These are phyloP conservation scores for Drechslerella coelobrocha DNA, from an alignment of 2,329 filamentous ascomycete genomes.

Conservation along the genomic window DNA sequence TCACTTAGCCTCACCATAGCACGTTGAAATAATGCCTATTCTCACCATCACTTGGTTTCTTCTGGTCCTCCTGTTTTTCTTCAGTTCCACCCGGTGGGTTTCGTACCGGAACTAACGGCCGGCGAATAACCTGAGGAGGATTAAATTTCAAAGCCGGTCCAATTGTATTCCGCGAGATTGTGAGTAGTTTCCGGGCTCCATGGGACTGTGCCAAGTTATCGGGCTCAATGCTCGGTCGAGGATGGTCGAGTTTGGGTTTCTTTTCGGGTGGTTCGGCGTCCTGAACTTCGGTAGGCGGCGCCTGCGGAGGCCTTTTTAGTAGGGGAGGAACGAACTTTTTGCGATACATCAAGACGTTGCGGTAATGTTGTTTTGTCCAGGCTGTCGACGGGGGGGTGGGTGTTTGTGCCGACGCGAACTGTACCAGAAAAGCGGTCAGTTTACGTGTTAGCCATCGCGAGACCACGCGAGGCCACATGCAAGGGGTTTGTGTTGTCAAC, in stretches of 20 bases:
- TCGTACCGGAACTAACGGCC: constrained; percentile 16
- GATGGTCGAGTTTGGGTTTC: constrained; percentile 48
- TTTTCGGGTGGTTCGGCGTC: constrained; percentile 52
- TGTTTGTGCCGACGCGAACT: too few relatives aligned
- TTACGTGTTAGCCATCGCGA: too few relatives aligned
- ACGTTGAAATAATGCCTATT: constrained; percentile 60
- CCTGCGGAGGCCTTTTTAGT: constrained; percentile 49
- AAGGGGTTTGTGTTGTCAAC: too few relatives aligned
- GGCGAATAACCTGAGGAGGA: constrained; percentile 21
- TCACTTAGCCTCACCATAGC: constrained; percentile 58
- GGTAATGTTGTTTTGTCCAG: neutral
- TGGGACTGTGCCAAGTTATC: constrained; percentile 20
- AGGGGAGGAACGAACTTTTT: constrained; percentile 54
- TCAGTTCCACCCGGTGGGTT: constrained; percentile 13
- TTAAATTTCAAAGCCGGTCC: constrained; percentile 21
- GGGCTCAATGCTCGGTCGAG: constrained; percentile 17
- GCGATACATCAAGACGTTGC: constrained; percentile 22
- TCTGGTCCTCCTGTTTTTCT: constrained; percentile 1
- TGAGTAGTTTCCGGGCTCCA: constrained; percentile 42
- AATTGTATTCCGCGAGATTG: constrained; percentile 40
- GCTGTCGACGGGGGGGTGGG: neutral
- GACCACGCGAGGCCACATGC: too few relatives aligned
- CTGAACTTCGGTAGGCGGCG: constrained; percentile 2
- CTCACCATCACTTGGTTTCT: neutral
- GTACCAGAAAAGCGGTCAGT: too few relatives aligned